Conservation (phyloP, 495 filamentous ascomycete species). For the Xylaria grammica region DNA sequence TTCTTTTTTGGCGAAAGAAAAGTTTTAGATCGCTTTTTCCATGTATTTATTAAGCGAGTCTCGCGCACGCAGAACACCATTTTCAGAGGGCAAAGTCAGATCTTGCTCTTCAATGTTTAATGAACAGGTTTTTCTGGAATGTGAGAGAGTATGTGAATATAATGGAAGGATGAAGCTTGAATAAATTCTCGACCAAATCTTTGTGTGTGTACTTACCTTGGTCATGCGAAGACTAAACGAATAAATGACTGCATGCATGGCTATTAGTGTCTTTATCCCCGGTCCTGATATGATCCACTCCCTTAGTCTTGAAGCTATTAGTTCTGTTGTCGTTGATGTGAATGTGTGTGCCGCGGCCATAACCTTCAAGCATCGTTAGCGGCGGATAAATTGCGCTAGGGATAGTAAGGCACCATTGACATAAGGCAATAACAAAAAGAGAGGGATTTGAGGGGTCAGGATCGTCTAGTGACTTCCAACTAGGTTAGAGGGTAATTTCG, state of each 20-base stretch:
- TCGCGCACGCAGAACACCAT: constrained; percentile 11
- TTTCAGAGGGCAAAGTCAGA: constrained; percentile 2
- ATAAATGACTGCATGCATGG: background rate
- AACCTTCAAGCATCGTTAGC: background rate
- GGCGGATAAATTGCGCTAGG: background rate
- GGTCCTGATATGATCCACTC: background rate
- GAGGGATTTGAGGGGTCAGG: background rate
- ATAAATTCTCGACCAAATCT: background rate
- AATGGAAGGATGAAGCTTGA: background rate
- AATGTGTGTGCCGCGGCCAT: background rate
- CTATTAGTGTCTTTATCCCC: background rate
- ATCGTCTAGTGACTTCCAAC: constrained; percentile 5
- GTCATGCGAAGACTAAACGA: constrained; percentile 20
- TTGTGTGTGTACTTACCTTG: constrained; percentile 9
- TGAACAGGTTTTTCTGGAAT: background rate
- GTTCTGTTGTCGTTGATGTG: background rate
- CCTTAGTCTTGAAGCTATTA: background rate
- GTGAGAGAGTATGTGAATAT: background rate
- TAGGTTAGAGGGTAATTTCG: constrained; percentile 8
- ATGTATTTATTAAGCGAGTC: constrained; percentile 10
- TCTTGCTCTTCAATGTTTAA: background rate
- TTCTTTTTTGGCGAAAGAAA: background rate
- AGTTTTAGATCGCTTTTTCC: background rate
- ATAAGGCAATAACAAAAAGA: background rate
- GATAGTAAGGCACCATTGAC: constrained; percentile 3